Percentiles rank a stretch among this genome's conserved stretches.
phyloP scores from a whole-genome alignment of 2,329 filamentous ascomycete genomes.

The Colletotrichum sansevieriae region DNA sequence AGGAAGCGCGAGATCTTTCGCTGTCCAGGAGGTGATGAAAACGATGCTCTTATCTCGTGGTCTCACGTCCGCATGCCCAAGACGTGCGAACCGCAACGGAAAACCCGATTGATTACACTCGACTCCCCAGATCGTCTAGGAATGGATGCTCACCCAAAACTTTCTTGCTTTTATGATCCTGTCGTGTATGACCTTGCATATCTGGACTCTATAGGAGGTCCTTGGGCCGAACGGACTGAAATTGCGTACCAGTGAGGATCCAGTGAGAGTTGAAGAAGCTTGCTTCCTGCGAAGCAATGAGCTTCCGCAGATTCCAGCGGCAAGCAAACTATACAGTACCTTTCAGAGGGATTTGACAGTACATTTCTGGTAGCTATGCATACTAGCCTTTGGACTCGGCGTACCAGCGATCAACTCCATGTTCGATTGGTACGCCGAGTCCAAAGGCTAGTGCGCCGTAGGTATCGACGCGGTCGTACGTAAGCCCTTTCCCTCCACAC shows the following conservation, averaged over 20 bases:
- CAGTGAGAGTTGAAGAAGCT: neutral
- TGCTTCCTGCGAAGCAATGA: neutral
- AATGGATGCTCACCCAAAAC: neutral
- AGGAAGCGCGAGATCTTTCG: neutral
- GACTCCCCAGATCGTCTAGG: neutral
- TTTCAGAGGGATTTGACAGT: too few relatives aligned
- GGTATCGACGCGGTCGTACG: neutral
- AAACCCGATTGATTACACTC: rapidly evolving
- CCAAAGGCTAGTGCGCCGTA: too few relatives aligned
- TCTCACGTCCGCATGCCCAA: neutral
- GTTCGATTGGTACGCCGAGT: too few relatives aligned
- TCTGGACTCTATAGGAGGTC: too few relatives aligned
- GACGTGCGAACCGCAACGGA: neutral
- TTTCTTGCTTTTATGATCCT: too few relatives aligned
- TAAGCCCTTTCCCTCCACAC: neutral
- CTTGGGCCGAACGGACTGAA: too few relatives aligned
- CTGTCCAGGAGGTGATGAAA: neutral
- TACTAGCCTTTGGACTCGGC: neutral
- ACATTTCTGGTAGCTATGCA: neutral
- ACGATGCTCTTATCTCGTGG: neutral
- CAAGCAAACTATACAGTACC: neutral
- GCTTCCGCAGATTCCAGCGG: neutral
- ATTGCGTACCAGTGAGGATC: neutral
- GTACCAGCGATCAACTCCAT: too few relatives aligned
- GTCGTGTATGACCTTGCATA: neutral